These are phyloP conservation scores for Aspergillus udagawae DNA, from an alignment of 2,329 filamentous ascomycete genomes.

Conservation along the genomic window DNA sequence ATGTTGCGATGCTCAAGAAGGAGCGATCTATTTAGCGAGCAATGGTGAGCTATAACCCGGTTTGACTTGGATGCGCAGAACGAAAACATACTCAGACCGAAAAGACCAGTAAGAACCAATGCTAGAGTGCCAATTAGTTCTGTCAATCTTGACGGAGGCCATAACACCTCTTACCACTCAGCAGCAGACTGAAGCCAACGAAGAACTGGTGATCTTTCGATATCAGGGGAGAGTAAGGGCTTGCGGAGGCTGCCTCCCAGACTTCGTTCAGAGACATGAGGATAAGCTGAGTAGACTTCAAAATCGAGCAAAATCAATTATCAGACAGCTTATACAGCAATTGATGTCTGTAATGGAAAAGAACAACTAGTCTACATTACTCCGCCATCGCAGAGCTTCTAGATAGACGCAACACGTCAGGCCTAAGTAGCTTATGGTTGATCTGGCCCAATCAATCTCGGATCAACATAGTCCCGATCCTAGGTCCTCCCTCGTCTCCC, in stretches of 20 bases:
- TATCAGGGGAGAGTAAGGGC: slow-evolving; percentile 75
- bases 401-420: neutral
- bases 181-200: slow-evolving; percentile 71
- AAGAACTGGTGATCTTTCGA: slow-evolving; percentile 80
- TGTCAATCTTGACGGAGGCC: neutral
- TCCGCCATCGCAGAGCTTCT: neutral
- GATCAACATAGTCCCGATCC: slow-evolving; percentile 21
- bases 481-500: slow-evolving; percentile 14
- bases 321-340: slow-evolving; percentile 1
- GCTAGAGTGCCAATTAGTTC: slow-evolving; percentile 36
- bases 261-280: slow-evolving; percentile 72
- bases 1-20: slow-evolving; percentile 66
- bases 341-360: slow-evolving; percentile 3
- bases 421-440: neutral
- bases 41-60: neutral
- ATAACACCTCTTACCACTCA: slow-evolving; percentile 50
- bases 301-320: neutral
- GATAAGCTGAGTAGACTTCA: neutral
- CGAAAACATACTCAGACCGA: slow-evolving; percentile 72
- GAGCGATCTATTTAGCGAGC: slow-evolving; percentile 64
- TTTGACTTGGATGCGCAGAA: neutral
- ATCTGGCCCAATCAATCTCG: slow-evolving; percentile 21
- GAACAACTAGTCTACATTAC: neutral
- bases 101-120: slow-evolving; percentile 69
- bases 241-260: slow-evolving; percentile 88